Base-by-base conservation (phyloP, 345 rosid species). In the Brassica cretica region DNA sequence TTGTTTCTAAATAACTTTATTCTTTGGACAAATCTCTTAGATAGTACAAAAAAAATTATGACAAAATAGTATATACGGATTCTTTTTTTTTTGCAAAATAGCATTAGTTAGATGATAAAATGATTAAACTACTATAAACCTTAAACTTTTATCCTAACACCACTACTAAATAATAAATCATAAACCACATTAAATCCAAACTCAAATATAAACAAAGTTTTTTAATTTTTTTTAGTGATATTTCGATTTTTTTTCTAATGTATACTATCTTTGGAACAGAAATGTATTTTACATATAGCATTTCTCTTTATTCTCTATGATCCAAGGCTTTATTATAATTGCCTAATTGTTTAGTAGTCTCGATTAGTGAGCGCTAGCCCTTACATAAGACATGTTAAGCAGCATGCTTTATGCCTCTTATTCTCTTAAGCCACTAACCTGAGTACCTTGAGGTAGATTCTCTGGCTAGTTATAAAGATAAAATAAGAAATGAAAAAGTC, bases 351-450 rank as follows among this genome's bases (percentile, higher is more conserved):
- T 64, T 64, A 33, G 46, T 33, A 32, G 44, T 64, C 67, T 64
- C 14, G 44, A 64, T 1, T 15, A 33, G 49, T 4, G 68, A 64
- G 25, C n/a, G 51, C 29, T 7, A 11, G 51, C 8, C 30, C 51
- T 65, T 37, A 35, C 69, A 15, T 11, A 37, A 37, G 69, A 46
- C 69, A 65, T 65, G 30, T 37, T 65, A 18, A 65, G 29, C 30
- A 66, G 12, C 70, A 66, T 64, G 70, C 2, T 39, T 66, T 66
- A 66, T 21, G 70, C 70, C 30, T 66, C 29, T 9, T 8, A 7
- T 41, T 41, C 49, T 41, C 53, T 66, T 39, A 37, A 65, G 49
- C 53, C 53, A 65, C 69, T 18, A 65, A 27, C 76, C 62, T 12
- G 10, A 64, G 51, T 11, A 32, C 69, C 64, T 6, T 33, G 56